Evolutionary conservation across 805 yeast genomes (phyloP).

Genomic region (Hanseniaspora singularis): DNA sequence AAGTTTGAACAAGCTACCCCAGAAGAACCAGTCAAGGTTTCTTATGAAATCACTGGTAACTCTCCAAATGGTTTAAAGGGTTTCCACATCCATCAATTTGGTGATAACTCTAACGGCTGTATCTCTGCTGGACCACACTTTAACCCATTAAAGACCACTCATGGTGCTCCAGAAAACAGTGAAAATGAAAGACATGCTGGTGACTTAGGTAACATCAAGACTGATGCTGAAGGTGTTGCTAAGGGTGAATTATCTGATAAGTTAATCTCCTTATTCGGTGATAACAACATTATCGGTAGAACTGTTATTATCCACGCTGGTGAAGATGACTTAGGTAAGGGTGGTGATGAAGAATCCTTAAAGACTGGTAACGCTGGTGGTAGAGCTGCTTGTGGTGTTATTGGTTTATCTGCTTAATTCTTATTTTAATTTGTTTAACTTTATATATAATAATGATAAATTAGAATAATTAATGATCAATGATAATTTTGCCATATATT

Average conservation of each 20-base stretch:
- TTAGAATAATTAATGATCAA: too few relatives aligned
- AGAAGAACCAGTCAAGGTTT: conserved; percentile 67
- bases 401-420: conserved; percentile 45
- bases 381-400: conserved; percentile 97
- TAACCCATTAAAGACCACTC: conserved; percentile 79
- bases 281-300: conserved; percentile 83
- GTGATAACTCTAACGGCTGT: conserved; percentile 95
- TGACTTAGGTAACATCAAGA: conserved; percentile 87
- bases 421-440: too few relatives aligned
- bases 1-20: conserved; percentile 75
- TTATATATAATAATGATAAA: background rate
- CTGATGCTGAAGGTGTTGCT: conserved; percentile 82
- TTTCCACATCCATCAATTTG: conserved; percentile 95
- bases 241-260: conserved; percentile 76
- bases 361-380: conserved; percentile 97
- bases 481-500: too few relatives aligned
- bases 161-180: conserved; percentile 74
- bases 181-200: conserved; percentile 39
- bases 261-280: conserved; percentile 71
- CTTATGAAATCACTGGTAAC: conserved; percentile 86
- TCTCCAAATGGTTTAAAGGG: conserved; percentile 82
- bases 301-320: conserved; percentile 91
- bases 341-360: conserved; percentile 80
- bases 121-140: conserved; percentile 97
- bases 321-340: conserved; percentile 86